A percentile compares a stretch with the other conserved stretches of the same genome.
phyloP scores from a whole-genome alignment of 129 eudicot species.

The Apium graveolens region DNA sequence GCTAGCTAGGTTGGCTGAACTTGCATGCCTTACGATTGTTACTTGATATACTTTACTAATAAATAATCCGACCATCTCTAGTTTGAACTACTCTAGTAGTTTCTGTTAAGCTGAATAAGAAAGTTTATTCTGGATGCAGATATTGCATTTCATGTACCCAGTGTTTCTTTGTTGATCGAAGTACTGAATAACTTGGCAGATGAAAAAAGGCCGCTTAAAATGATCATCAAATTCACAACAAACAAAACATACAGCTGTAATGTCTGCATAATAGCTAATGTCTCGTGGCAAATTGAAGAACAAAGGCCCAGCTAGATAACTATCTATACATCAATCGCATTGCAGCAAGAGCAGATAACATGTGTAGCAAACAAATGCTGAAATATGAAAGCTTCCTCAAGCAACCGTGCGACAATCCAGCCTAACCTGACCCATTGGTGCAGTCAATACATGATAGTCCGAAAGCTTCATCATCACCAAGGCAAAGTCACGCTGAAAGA shows the following conservation, averaged over 20 bases:
- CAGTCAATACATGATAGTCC: constrained; percentile 38
- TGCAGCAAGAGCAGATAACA: neutral
- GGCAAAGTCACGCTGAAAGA: constrained; percentile 62
- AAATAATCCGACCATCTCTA: neutral
- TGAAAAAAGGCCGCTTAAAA: neutral
- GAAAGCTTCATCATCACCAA: constrained; percentile 75
- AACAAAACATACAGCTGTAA: neutral
- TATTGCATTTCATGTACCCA: neutral
- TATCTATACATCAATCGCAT: neutral
- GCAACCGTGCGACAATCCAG: constrained; percentile 36
- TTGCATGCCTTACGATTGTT: neutral
- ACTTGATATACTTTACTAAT: neutral
- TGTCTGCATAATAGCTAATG: neutral
- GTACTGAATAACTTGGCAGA: neutral
- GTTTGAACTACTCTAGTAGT: neutral
- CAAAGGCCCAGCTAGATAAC: neutral
- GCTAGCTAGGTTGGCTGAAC: no score
- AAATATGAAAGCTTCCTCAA: constrained; percentile 15
- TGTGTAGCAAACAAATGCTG: constrained; percentile 13
- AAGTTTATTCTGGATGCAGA: neutral
- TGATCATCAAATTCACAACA: neutral
- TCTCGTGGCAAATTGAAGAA: neutral
- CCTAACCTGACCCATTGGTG: constrained; percentile 49
- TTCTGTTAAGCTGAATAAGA: neutral
- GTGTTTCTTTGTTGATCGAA: neutral